These are phyloP conservation scores for baker's yeast (Saccharomyces cerevisiae) DNA, from an alignment of 805 yeast genomes.

Conservation along the genomic window DNA sequence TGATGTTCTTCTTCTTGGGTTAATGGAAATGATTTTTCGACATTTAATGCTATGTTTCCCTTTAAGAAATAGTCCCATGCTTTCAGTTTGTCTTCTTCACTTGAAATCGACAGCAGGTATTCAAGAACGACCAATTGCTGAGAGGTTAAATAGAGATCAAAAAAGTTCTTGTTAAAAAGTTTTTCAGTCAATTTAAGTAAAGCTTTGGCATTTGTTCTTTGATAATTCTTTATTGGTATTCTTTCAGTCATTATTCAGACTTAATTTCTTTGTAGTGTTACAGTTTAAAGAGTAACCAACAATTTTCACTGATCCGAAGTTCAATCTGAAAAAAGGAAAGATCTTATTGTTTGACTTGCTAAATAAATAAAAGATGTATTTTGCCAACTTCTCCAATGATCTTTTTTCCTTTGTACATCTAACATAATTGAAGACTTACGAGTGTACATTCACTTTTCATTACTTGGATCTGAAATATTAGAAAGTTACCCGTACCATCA, in stretches of 20 bases:
- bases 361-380: neutral
- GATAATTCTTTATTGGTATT: constrained; percentile 24
- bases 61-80: constrained; percentile 42
- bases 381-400: neutral
- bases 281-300: neutral
- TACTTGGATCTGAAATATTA: neutral
- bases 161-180: constrained; percentile 33
- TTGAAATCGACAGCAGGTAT: constrained; percentile 34
- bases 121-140: constrained; percentile 47
- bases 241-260: constrained; percentile 5
- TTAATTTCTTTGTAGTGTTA: neutral
- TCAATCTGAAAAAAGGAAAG: neutral
- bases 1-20: constrained; percentile 2
- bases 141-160: constrained; percentile 44
- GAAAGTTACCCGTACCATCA: neutral
- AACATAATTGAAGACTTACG: neutral
- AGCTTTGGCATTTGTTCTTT: constrained; percentile 24
- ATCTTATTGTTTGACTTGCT: neutral
- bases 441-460: neutral
- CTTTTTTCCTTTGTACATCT: neutral
- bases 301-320: neutral
- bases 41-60: constrained; percentile 25
- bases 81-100: constrained; percentile 15
- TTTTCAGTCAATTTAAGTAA: constrained; percentile 31
- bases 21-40: constrained; percentile 14